Evolutionary conservation across 495 filamentous ascomycete species (phyloP), one percentile per base, ranked within the genome.

Genomic region (Penicillium dipodomyicola): DNA sequence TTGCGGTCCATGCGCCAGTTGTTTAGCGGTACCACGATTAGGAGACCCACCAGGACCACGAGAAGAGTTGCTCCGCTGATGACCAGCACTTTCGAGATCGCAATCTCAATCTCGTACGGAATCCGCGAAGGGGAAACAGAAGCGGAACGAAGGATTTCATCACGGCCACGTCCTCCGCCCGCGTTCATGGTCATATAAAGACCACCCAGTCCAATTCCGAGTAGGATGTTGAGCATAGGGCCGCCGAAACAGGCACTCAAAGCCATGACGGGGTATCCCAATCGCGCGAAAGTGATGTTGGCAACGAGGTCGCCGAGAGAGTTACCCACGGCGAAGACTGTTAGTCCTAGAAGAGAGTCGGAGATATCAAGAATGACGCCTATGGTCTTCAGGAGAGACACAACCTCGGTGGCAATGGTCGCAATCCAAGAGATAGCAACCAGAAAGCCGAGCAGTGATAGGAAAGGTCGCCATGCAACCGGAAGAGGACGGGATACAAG

Each of bases 191-290:
- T 89, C 80, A 96, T 94, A 62, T 90, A 96, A 32, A 91, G 76
- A 1, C 94, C 94, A 19, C 87, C 87, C 9, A 97, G 72, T 3
- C 94, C 94, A 43, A 98, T 91, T 0, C 94, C 94, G n/a, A 98
- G 83, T 0, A 98, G 75, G 52, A 98, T 98, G 65, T 98, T 98
- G 25, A 98, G 81, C 90, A 98, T 91, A 0, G 94, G 94, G 0
- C 94, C 94, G 14, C 94, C 94, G 64, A 97, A 97, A 66, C 94
- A 98, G 27, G 94, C 94, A 55, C 72, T 75, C 61, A 98, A 79
- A 9, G 95, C 94, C 94, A 98, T 98, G 40, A 97, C 92, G 0
- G 94, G 94, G 72, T 92, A 96, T 1, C 94, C 94, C 0, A 97
- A 80, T 14, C 89, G 78, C 8, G 94, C 94, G 39, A 98, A 88